phyloP scores from a whole-genome alignment of 257 asterid species.

The Primulina eburnea region DNA sequence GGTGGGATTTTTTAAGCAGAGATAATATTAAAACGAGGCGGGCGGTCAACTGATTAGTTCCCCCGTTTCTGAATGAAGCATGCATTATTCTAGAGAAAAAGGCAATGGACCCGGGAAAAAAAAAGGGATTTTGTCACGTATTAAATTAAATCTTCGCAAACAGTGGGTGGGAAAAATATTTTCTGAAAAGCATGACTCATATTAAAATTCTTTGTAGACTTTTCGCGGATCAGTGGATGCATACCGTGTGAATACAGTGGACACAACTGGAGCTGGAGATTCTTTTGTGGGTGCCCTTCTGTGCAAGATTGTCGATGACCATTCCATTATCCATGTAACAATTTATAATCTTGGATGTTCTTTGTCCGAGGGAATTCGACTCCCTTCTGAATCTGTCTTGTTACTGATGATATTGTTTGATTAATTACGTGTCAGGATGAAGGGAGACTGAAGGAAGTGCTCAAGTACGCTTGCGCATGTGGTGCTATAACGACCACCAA shows the following conservation, averaged over 20 bases:
- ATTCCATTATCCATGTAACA: slow-evolving; percentile 33
- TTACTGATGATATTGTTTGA: background rate
- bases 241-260: slow-evolving; percentile 38
- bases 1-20: background rate
- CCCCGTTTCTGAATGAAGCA: slow-evolving; percentile 23
- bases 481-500: slow-evolving; percentile 96
- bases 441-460: slow-evolving; percentile 63
- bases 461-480: slow-evolving; percentile 80
- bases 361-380: too few relatives aligned
- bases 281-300: slow-evolving; percentile 53
- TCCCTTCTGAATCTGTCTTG: background rate
- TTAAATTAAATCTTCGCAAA: too few relatives aligned
- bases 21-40: background rate
- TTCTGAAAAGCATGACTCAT: background rate
- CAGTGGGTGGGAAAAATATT: background rate
- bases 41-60: background rate
- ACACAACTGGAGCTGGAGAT: slow-evolving; percentile 60
- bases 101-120: background rate
- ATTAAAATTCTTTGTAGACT: slow-evolving; percentile 9
- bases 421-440: slow-evolving; percentile 53
- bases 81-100: background rate
- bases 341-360: background rate
- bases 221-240: slow-evolving; percentile 40
- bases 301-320: slow-evolving; percentile 48
- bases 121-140: background rate